Evolutionary conservation across 1,284 basidiomycete species (phyloP).

Genomic region (Trametes pubescens): DNA sequence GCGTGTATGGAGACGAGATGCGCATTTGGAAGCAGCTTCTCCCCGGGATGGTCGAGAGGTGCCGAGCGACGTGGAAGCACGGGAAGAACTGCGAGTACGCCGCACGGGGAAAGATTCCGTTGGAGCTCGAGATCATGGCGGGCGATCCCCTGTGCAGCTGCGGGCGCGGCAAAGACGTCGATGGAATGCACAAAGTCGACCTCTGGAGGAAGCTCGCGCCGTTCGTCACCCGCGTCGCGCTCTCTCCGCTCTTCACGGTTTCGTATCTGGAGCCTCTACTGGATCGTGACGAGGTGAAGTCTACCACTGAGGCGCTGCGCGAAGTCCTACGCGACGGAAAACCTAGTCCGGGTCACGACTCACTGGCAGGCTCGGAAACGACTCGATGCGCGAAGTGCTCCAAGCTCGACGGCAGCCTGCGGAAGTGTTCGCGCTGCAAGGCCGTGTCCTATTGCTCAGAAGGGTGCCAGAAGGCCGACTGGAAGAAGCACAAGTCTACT

Average conservation of each 20-base stretch:
- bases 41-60: constrained; percentile 57
- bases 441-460: constrained; percentile 49
- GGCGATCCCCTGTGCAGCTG: constrained; percentile 56
- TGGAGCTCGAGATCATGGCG: constrained; percentile 39
- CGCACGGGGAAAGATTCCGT: constrained; percentile 41
- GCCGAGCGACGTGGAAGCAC: constrained; percentile 58
- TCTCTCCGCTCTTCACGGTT: constrained; percentile 57
- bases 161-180: constrained; percentile 52
- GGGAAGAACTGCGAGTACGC: constrained; percentile 54
- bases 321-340: no score
- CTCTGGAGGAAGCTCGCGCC: constrained; percentile 47
- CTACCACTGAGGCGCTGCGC: no score
- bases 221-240: constrained; percentile 54
- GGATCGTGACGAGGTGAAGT: background rate
- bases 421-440: constrained; percentile 48
- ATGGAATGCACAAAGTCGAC: constrained; percentile 38
- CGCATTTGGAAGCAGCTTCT: constrained; percentile 56
- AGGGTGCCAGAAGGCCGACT: constrained; percentile 53
- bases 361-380: background rate
- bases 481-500: constrained; percentile 49
- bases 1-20: constrained; percentile 41
- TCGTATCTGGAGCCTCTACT: constrained; percentile 42
- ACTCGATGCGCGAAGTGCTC: constrained; percentile 25
- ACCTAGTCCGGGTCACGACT: no score
- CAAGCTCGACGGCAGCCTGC: constrained; percentile 38